Evolutionary conservation across 768 basidiomycete genomes (phyloP), one percentile per base, ranked within the genome.

Genomic region (Lactarius hatsudake): DNA sequence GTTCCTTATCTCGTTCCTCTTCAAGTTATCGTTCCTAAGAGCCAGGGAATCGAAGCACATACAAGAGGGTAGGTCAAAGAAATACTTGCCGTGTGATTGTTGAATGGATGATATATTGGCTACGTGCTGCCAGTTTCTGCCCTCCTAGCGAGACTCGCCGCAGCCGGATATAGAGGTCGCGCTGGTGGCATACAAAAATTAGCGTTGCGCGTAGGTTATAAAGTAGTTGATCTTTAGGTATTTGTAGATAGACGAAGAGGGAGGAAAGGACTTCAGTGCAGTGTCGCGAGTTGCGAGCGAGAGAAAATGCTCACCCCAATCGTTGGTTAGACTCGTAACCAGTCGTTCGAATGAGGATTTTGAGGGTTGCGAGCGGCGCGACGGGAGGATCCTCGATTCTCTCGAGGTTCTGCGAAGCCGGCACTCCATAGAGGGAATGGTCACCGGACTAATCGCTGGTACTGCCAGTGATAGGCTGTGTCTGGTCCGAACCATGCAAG

Each of bases 91-190:
- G 55, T 57, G 43, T 83, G 81, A 69, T 87, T 92, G 75, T 96
- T 84, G 72, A 88, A 87, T 1, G 97, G 96, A 74, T 98, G 97
- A 78, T 8, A 81, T 81, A 78, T 85, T 87, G 0, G 78, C 75
- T 56, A 83, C 79, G 34, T 34, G 8, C 32, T 34, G 32, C 34
- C 9, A 9, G n/a, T n/a, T n/a, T n/a, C n/a, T n/a, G n/a, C n/a
- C n/a, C n/a, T n/a, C n/a, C n/a, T 34, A 9, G 34, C 34, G 34
- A 34, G 34, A 34, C 34, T 34, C 9, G 34, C 34, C 34, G 34
- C 34, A 34, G 34, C 34, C 34, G 34, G 34, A 10, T 34, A 9
- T 34, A 86, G 10, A 98, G 81, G 69, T 86, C 82, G 15, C 90
- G 86, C 18, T 83, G 81, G 51, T 90, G 74, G 0, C 15, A 6